A percentile compares a stretch with the other conserved stretches of the same genome.
phyloP scores from a whole-genome alignment of 2,329 filamentous ascomycete genomes.

The Fusarium falciforme region DNA sequence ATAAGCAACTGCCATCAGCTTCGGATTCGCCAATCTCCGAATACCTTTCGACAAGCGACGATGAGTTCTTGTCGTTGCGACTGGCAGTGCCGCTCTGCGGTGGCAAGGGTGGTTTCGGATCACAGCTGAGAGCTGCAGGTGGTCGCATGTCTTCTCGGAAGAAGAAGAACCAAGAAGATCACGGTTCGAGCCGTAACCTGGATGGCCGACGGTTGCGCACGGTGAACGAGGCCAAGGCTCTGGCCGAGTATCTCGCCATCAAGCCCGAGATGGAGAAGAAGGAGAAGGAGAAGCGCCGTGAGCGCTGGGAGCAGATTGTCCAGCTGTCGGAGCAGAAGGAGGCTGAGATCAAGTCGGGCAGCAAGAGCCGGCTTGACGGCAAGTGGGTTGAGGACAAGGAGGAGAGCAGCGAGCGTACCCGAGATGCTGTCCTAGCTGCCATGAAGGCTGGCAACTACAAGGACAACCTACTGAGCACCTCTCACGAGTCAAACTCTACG shows the following conservation, averaged over 20 bases:
- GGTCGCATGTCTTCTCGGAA: conserved; percentile 98
- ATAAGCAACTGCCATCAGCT: conserved; percentile 71
- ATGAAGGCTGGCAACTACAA: conserved; percentile 74
- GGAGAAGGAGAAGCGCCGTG: conserved; percentile 86
- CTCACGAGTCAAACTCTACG: conserved; percentile 59
- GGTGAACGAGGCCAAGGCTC: conserved; percentile 92
- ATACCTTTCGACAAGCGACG: conserved; percentile 66
- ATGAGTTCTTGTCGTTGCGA: conserved; percentile 84
- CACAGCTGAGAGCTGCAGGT: conserved; percentile 93
- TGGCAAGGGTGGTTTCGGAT: conserved; percentile 98
- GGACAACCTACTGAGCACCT: conserved; percentile 68
- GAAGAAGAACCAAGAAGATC: conserved; percentile 86
- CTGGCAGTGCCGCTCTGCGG: conserved; percentile 84
- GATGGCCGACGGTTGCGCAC: conserved; percentile 91
- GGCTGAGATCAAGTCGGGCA: conserved; percentile 82
- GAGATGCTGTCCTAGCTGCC: conserved; percentile 77
- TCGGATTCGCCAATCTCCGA: conserved; percentile 68
- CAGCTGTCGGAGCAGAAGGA: conserved; percentile 85
- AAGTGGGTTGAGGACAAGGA: conserved; percentile 97
- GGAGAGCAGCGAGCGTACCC: conserved; percentile 84
- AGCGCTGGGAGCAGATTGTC: conserved; percentile 90
- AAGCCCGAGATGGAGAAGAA: conserved; percentile 98
- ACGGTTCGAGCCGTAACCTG: conserved; percentile 91
- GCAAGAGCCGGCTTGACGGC: conserved; percentile 79
- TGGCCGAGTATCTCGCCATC: conserved; percentile 93